These are phyloP conservation scores for Botryotinia globosa DNA, from an alignment of 2,329 filamentous ascomycete species.

Conservation along the genomic window DNA sequence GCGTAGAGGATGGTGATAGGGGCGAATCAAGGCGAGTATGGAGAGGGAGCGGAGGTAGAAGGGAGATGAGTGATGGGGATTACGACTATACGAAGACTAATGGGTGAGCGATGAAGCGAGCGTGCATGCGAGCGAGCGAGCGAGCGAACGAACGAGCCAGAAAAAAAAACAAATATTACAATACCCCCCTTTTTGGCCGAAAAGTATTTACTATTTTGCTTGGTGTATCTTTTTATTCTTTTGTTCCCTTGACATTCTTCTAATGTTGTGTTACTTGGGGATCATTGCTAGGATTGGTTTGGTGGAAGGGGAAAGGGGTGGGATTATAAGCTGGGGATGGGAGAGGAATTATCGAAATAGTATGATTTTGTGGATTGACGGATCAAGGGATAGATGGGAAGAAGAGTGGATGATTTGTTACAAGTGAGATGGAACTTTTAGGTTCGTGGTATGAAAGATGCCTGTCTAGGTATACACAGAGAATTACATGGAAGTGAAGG, in stretches of 20 bases:
- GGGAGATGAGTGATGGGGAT: background rate
- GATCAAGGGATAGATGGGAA: background rate
- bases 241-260: background rate
- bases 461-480: background rate
- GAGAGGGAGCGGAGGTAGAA: background rate
- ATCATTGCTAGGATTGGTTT: background rate
- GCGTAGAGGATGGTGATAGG: slow-evolving; percentile 32
- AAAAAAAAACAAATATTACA: background rate
- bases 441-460: background rate
- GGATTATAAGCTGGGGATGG: too few species aligned
- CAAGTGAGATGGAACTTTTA: background rate
- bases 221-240: background rate
- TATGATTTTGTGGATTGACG: background rate
- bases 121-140: background rate
- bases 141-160: background rate
- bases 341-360: background rate
- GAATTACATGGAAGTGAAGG: background rate
- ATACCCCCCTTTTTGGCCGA: background rate
- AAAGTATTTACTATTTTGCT: background rate
- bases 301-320: background rate
- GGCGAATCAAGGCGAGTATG: background rate
- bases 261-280: background rate
- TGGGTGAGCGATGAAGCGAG: background rate
- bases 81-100: slow-evolving; percentile 1
- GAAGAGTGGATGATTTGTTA: background rate